Percentiles rank a stretch among this genome's conserved stretches.
Conservation (phyloP, 1,139 yeast species). For the Cylindricascospora bacillispora region DNA sequence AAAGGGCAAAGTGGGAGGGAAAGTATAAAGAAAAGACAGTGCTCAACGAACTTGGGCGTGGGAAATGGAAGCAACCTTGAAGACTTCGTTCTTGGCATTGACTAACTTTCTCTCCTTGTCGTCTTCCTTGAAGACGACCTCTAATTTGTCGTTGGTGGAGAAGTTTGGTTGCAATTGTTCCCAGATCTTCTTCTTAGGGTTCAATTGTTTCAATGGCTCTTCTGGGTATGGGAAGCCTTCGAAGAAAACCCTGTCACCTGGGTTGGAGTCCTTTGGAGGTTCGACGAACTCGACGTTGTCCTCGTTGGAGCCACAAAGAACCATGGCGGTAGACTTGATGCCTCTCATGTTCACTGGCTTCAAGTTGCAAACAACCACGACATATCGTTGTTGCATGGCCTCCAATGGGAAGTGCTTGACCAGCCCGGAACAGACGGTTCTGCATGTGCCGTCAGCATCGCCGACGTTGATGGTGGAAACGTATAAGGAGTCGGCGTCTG, state of each 20-base stretch:
- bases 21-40: too few relatives aligned
- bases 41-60: conserved; percentile 60
- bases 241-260: conserved; percentile 94
- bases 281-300: conserved; percentile 73
- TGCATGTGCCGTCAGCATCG: conserved; percentile 89
- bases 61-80: conserved; percentile 55
- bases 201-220: conserved; percentile 81
- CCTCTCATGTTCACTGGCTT: conserved; percentile 94
- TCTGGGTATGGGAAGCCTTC: conserved; percentile 73
- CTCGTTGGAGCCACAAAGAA: conserved; percentile 73
- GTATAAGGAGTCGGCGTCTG: conserved; percentile 92
- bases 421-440: conserved; percentile 95
- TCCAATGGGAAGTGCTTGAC: conserved; percentile 69
- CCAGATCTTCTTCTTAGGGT: conserved; percentile 98
- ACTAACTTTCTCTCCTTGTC: conserved; percentile 70
- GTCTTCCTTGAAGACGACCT: conserved; percentile 63
- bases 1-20: too few relatives aligned
- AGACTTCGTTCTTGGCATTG: conserved; percentile 58
- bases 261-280: conserved; percentile 88
- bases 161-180: conserved; percentile 88
- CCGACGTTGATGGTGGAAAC: conserved; percentile 96
- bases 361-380: conserved; percentile 75
- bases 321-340: conserved; percentile 92
- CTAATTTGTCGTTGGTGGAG: conserved; percentile 62
- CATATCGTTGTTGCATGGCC: conserved; percentile 70